These are phyloP conservation scores for Blastobotrys peoriensis DNA, from an alignment of 805 yeast species.

Conservation along the genomic window DNA sequence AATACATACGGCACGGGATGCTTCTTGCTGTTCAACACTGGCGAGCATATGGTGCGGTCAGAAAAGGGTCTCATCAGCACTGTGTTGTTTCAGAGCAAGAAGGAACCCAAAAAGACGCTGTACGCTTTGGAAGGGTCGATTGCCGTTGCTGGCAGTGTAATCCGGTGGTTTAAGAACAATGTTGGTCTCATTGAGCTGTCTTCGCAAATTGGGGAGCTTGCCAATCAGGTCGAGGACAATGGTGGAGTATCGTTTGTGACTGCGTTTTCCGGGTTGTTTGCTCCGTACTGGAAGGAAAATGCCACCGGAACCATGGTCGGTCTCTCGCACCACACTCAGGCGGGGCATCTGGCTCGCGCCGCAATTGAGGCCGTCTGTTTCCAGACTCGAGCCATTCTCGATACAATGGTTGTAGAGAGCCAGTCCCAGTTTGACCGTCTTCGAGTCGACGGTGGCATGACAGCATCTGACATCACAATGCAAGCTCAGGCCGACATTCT, in stretches of 20 bases:
- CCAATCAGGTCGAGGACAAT: conserved; percentile 69
- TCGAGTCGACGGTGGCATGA: conserved; percentile 91
- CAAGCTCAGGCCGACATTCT: conserved; percentile 89
- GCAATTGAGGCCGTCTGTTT: conserved; percentile 93
- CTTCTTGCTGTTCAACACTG: conserved; percentile 83
- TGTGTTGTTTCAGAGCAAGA: conserved; percentile 84
- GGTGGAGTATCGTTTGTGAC: conserved; percentile 95
- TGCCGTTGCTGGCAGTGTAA: conserved; percentile 91
- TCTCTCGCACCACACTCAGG: conserved; percentile 85
- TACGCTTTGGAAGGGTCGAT: conserved; percentile 93
- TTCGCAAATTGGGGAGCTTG: conserved; percentile 85
- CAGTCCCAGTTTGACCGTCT: conserved; percentile 45
- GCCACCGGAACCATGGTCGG: conserved; percentile 93
- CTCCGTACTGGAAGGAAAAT: conserved; percentile 93
- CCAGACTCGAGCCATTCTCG: conserved; percentile 85
- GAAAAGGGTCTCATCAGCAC: conserved; percentile 84
- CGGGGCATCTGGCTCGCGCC: conserved; percentile 88
- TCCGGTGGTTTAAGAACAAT: conserved; percentile 92
- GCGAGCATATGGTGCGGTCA: conserved; percentile 61
- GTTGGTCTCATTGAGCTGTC: conserved; percentile 74
- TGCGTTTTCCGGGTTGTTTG: conserved; percentile 88
- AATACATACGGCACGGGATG: conserved; percentile 98
- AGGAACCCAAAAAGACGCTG: conserved; percentile 49
- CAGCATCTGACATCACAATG: conserved; percentile 83
- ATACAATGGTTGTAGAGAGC: conserved; percentile 84